These are phyloP conservation scores for Claviceps purpurea DNA, from an alignment of 2,329 filamentous ascomycete species.

Conservation along the genomic window DNA sequence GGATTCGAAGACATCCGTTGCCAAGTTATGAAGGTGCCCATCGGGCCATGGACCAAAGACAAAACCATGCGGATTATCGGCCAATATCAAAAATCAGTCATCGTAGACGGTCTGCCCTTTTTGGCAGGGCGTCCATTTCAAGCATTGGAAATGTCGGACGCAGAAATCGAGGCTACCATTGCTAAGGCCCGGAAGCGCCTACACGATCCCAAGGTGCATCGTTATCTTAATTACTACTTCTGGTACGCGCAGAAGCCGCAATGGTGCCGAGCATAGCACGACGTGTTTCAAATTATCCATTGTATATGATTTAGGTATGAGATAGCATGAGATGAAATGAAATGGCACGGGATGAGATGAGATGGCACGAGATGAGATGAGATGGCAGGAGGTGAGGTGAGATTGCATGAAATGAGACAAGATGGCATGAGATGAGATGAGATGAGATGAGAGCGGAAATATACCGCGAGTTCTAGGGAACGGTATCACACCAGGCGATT, in stretches of 20 bases:
- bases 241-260: constrained; percentile 23
- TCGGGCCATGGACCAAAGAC: constrained; percentile 22
- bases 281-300: no score
- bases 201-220: constrained; percentile 17
- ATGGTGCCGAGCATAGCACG: no score
- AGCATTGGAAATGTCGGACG: constrained; percentile 15
- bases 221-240: constrained; percentile 23
- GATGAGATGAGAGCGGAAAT: no score
- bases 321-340: no score
- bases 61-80: constrained; percentile 23
- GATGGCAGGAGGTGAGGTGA: no score
- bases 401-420: no score
- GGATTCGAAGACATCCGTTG: constrained; percentile 16
- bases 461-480: no score
- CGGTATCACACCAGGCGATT: no score
- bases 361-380: no score
- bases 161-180: constrained; percentile 18
- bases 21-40: constrained; percentile 23
- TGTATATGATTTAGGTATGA: no score
- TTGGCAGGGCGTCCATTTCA: constrained; percentile 20
- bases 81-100: constrained; percentile 24
- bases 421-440: no score
- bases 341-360: no score
- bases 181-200: constrained; percentile 13
- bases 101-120: constrained; percentile 23